Evolutionary conservation across 2,329 filamentous ascomycete species (phyloP).

Genomic region (Cladosporium sp.): DNA sequence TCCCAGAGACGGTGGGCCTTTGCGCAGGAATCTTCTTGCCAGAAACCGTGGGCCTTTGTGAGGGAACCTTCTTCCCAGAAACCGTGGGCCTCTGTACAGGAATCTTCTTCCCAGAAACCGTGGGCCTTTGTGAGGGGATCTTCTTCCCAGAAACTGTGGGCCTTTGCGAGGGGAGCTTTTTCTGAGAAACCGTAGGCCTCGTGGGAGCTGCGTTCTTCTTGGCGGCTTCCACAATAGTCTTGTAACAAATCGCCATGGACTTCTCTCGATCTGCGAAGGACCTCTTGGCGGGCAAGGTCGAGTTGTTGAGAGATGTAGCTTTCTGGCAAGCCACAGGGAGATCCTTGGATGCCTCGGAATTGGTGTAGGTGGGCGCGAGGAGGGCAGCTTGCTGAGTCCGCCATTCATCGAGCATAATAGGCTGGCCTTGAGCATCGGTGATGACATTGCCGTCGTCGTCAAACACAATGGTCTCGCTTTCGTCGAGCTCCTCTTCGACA

Average conservation of each 20-base stretch:
- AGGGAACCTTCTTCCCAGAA: not conserved
- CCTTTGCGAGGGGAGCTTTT: not conserved
- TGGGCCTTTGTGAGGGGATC: not conserved
- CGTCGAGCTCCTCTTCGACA: not conserved
- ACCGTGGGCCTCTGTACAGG: not conserved
- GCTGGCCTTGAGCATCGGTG: not conserved
- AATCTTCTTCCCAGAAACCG: not conserved
- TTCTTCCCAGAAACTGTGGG: not conserved
- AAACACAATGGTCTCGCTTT: not conserved
- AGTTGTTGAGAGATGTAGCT: not conserved
- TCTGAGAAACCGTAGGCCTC: not conserved
- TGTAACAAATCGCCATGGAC: not conserved
- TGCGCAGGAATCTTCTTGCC: not conserved
- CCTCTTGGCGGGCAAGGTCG: not conserved
- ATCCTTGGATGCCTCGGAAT: not conserved
- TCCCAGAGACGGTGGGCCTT: not conserved
- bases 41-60: not conserved
- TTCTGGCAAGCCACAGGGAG: not conserved
- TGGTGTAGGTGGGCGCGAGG: not conserved
- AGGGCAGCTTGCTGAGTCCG: not conserved
- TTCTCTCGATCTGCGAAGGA: not conserved
- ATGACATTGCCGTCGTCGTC: conserved; percentile 6
- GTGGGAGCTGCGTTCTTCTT: not conserved
- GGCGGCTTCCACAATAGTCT: not conserved
- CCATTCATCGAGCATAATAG: not conserved